Conservation (phyloP, 108 stramenopile species). For the Cyclotella sp. region DNA sequence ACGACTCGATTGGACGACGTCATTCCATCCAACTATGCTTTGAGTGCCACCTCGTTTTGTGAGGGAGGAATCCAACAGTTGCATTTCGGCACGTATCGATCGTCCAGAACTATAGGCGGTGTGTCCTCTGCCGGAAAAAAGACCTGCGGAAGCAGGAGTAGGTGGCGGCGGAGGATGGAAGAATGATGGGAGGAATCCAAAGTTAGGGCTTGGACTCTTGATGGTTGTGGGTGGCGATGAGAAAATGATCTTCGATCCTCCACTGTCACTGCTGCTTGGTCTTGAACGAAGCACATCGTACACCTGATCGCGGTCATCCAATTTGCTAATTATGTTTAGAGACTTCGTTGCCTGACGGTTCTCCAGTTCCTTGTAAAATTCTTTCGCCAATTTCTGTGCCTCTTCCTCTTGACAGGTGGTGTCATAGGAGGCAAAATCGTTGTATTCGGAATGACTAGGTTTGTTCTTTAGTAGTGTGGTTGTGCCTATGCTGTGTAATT, state of each 20-base stretch:
- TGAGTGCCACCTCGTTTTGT: neutral
- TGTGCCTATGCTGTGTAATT: neutral
- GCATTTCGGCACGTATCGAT: neutral
- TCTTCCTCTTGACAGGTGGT: neutral
- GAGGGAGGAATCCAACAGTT: constrained; percentile 1
- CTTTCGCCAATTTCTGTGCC: neutral
- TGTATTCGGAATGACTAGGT: neutral
- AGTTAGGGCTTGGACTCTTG: neutral
- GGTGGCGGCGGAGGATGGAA: constrained; percentile 3
- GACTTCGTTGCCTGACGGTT: neutral
- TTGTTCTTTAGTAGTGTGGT: constrained; percentile 11
- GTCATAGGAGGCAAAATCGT: constrained; percentile 6
- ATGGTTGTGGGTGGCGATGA: neutral
- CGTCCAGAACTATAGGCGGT: constrained; percentile 16
- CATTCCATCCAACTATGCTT: constrained; percentile 7
- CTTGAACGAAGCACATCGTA: neutral
- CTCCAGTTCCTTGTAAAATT: constrained; percentile 9
- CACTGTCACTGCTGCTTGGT: neutral
- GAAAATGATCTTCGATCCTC: neutral
- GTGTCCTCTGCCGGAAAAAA: constrained; percentile 18
- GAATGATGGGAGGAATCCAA: constrained; percentile 6
- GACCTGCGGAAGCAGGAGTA: constrained; percentile 5
- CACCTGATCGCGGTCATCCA: neutral
- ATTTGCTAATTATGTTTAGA: neutral
- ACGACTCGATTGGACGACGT: neutral